These are phyloP conservation scores for Inonotus hispidus DNA, from an alignment of 1,284 basidiomycete species.

Conservation along the genomic window DNA sequence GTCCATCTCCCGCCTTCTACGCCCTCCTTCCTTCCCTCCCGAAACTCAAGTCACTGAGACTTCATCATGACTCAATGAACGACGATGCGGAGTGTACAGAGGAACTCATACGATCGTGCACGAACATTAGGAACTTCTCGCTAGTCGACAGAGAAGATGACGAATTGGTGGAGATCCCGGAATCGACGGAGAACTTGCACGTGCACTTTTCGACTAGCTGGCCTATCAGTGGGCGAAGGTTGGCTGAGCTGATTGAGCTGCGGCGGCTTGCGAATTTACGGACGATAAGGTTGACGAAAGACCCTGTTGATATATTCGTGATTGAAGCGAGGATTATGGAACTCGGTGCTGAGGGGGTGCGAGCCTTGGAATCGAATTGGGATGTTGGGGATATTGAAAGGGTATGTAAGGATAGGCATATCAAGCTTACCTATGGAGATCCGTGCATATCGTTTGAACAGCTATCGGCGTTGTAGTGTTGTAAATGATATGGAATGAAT, in stretches of 20 bases:
- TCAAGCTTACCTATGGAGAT: neutral
- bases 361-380: neutral
- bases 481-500: no score
- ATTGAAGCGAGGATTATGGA: neutral
- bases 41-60: neutral
- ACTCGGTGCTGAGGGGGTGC: neutral
- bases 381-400: neutral
- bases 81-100: neutral
- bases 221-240: neutral
- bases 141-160: neutral
- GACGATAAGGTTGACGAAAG: neutral
- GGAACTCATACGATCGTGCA: neutral
- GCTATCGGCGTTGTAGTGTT: neutral
- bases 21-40: neutral
- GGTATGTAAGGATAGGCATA: neutral
- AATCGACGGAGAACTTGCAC: neutral
- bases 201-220: conserved; percentile 4
- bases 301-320: neutral
- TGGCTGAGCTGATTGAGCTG: neutral
- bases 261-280: neutral
- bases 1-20: neutral
- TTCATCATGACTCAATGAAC: neutral
- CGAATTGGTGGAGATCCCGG: neutral
- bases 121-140: neutral
- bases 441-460: neutral